A percentile compares a stretch with the other conserved stretches of the same genome.
Conservation (phyloP, 2,329 filamentous ascomycete genomes). For the Penicillium paneum region DNA sequence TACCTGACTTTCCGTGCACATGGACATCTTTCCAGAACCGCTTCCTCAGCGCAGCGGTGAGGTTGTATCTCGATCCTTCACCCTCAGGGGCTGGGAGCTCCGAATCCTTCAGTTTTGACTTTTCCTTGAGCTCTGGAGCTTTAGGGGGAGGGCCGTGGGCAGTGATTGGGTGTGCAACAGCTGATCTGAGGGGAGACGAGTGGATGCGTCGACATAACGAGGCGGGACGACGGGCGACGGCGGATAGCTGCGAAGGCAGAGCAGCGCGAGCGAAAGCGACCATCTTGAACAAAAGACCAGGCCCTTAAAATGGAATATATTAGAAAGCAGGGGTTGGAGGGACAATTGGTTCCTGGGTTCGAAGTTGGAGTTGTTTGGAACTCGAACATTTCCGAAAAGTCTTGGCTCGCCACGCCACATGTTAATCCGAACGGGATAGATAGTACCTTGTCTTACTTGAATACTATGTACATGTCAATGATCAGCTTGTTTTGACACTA, state of each 20-base stretch:
- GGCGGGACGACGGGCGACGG: conserved; percentile 13
- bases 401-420: conserved; percentile 19
- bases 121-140: conserved; percentile 53
- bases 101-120: conserved; percentile 45
- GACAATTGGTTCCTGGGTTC: conserved; percentile 8
- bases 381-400: conserved; percentile 20
- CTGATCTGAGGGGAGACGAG: conserved; percentile 40
- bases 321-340: conserved; percentile 1
- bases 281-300: conserved; percentile 13
- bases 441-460: background rate
- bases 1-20: conserved; percentile 66
- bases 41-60: conserved; percentile 54
- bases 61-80: conserved; percentile 24
- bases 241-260: conserved; percentile 20
- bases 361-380: conserved; percentile 1
- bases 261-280: conserved; percentile 22
- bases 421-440: background rate
- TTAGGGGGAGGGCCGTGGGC: conserved; percentile 59
- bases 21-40: conserved; percentile 87
- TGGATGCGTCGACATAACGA: conserved; percentile 32
- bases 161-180: conserved; percentile 57
- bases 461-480: background rate
- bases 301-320: background rate
- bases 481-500: background rate
- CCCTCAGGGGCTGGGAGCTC: conserved; percentile 11